Base-by-base conservation (phyloP, 1,284 basidiomycete species). In the Cystobasidium slooffiae region DNA sequence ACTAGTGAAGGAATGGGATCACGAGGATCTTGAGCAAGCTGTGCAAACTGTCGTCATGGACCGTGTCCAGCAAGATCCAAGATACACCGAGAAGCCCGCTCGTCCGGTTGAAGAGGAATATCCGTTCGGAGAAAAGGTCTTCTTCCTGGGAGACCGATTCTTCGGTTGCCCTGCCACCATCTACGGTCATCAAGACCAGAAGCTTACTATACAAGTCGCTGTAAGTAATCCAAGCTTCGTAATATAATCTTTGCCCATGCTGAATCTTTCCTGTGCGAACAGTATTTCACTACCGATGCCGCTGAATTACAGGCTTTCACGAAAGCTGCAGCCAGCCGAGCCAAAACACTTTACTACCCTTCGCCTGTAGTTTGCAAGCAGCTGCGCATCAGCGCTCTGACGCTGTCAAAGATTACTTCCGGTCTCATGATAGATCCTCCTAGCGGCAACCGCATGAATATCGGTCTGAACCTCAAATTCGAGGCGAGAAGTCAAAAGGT, bases 151-250 rank as follows among this genome's bases (percentile, higher is more conserved):
- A 22, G 89, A 91, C 77, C 89, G 93, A 79, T 91, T 91, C 0
- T 99, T 97, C 81, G 97, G 97, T n/a, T 89, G 91, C 5, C 94
- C 97, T 6, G 94, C 94, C 0, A 91, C 94, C 80, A 93, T 99
- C 9, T 86, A 88, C 43, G 86, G 84, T 0, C 91, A 93, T 0
- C 86, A 86, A 0, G 86, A 89, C 7, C 86, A 86, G 8, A 85
- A 88, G 0, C 83, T 97, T 41, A 90, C 90, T 44, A 90, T 95
- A 75, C 84, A 90, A 65, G 86, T 97, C 72, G 92, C 92, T 24
- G 91, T 94, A 80, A 77, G 90, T 85, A 0, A 6, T 52, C 6
- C 62, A 58, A n/a, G 16, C 37, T 39, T 37, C 18, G 3, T 66
- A 74, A 58, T 62, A 64, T 49, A n/a, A 18, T 44, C 39, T 39